phyloP scores from a whole-genome alignment of 2,329 filamentous ascomycete genomes.

The Colletotrichum sp. region DNA sequence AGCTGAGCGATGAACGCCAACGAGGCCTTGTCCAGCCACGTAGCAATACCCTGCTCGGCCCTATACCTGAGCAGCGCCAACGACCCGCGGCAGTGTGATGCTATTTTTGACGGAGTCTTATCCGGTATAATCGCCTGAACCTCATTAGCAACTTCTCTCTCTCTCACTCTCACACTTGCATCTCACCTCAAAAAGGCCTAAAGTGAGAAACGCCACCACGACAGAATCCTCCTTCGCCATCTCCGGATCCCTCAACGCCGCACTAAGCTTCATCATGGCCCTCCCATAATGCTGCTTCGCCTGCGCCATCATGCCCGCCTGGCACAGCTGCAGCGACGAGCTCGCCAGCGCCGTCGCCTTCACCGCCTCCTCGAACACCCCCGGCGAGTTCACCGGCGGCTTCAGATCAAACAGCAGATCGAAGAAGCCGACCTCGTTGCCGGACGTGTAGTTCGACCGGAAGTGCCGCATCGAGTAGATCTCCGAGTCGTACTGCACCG shows the following conservation, averaged over 20 bases:
- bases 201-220: not conserved
- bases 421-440: not conserved
- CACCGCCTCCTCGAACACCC: constrained; percentile 1
- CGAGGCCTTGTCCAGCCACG: not conserved
- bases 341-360: constrained; percentile 18
- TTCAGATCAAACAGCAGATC: not conserved
- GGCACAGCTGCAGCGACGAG: not conserved
- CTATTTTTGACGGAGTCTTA: not conserved
- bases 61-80: constrained; percentile 7
- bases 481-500: not conserved
- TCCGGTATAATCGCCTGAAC: not conserved
- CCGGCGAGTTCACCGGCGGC: constrained; percentile 23
- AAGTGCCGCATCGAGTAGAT: constrained; percentile 1
- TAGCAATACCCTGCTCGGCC: constrained; percentile 3
- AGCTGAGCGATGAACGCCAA: not conserved
- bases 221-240: constrained; percentile 6
- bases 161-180: accelerated
- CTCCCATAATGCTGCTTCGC: not conserved
- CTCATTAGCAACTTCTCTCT: not conserved
- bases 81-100: not conserved
- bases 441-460: not conserved
- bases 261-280: not conserved
- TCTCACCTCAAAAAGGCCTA: constrained; percentile 12
- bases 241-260: not conserved
- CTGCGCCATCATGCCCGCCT: constrained; percentile 3